A percentile compares a stretch with the other conserved stretches of the same genome.
phyloP scores from a whole-genome alignment of 2,329 filamentous ascomycete genomes.

The Curvularia spicifera region DNA sequence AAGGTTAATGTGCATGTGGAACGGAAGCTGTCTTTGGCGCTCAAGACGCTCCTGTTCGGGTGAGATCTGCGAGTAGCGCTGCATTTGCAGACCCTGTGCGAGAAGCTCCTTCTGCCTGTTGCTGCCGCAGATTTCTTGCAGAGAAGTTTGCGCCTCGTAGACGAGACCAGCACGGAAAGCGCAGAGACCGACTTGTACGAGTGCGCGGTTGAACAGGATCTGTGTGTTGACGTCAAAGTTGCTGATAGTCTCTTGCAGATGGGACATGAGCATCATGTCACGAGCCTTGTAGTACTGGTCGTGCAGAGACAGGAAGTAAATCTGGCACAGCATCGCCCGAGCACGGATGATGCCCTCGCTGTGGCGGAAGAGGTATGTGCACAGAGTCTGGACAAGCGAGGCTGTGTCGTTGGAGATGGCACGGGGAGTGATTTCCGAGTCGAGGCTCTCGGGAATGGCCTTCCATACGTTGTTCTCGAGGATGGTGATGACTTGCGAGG shows the following conservation, averaged over 20 bases:
- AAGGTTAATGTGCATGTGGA: constrained; percentile 99
- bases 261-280: constrained; percentile 99
- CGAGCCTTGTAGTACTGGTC: constrained; percentile 97
- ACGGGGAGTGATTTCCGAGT: constrained; percentile 83
- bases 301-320: constrained; percentile 97
- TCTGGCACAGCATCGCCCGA: constrained; percentile 96
- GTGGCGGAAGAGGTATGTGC: constrained; percentile 92
- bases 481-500: constrained; percentile 88
- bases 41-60: constrained; percentile 97
- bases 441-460: constrained; percentile 69
- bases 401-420: constrained; percentile 70
- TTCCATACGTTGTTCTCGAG: constrained; percentile 96
- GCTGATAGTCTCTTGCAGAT: constrained; percentile 94
- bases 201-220: constrained; percentile 97
- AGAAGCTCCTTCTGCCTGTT: constrained; percentile 97
- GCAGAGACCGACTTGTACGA: constrained; percentile 97
- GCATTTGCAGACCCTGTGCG: constrained; percentile 97
- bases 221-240: constrained; percentile 97
- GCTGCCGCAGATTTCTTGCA: constrained; percentile 97
- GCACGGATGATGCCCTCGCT: constrained; percentile 96
- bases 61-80: constrained; percentile 93
- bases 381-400: constrained; percentile 82
- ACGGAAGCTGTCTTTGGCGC: constrained; percentile 95
- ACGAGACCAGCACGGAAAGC: constrained; percentile 97
- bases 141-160: constrained; percentile 95